phyloP scores from a whole-genome alignment of 1,284 basidiomycete species.

The Ganoderma multipileum region DNA sequence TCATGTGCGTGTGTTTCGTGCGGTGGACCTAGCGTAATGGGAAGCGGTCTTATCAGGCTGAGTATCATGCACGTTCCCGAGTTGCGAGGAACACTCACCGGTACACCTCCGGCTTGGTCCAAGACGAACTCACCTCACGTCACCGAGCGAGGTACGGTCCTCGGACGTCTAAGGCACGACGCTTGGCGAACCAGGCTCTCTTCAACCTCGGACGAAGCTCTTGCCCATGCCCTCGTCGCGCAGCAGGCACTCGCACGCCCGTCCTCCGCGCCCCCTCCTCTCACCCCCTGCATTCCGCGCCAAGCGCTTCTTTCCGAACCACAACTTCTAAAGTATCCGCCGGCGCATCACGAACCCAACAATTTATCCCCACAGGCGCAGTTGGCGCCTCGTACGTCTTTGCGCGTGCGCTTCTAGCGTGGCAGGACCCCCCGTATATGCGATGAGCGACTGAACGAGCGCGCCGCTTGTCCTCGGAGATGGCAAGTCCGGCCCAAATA shows the following conservation, averaged over 20 bases:
- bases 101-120: not conserved
- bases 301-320: not conserved
- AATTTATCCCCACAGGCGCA: not conserved
- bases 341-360: not conserved
- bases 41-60: not conserved
- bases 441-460: not conserved
- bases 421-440: not conserved
- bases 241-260: not conserved
- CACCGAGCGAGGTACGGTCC: not conserved
- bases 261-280: not conserved
- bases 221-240: not conserved
- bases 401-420: slow-evolving; percentile 1
- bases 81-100: not conserved
- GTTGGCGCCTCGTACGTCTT: not conserved
- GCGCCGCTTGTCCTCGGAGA: not conserved
- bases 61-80: not conserved
- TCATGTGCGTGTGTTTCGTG: too few relatives aligned
- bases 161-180: not conserved
- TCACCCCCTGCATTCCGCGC: not conserved
- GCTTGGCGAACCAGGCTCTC: not conserved
- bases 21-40: not conserved
- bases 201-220: not conserved
- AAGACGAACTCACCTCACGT: not conserved
- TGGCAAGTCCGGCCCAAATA: not conserved
- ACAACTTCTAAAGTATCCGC: slow-evolving; percentile 4